Evolutionary conservation across 2,329 filamentous ascomycete species (phyloP), one percentile per base, ranked within the genome.

Genomic region (Didymella exigua): DNA sequence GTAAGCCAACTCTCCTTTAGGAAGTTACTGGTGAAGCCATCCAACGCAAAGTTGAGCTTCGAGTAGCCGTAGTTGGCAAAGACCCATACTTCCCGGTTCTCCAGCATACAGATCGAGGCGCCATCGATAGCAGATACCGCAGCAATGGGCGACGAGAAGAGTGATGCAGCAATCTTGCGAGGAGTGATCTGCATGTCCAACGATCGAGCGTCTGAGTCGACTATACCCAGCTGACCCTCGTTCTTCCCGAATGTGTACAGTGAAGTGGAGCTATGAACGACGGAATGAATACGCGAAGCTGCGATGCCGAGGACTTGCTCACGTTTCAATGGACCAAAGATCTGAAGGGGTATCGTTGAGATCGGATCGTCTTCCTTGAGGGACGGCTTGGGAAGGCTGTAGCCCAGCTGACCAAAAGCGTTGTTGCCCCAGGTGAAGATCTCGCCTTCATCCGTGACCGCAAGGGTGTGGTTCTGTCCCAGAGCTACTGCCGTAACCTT

Each of bases 31-130:
- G 84, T 83, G 61, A 91, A 88, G 5, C 85, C 84, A 61, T 93
- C 89, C 29, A 90, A 79, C 0, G 91, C 90, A 60, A 98, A 96
- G 40, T 86, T 87, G 49, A 98, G 82, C 60, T 91, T 90, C n/a
- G 92, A 91, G 71, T 96, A 98, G 4, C 93, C 93, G 68, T 96
- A 98, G 63, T 96, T 96, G 0, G 92, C 93, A 66, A 99, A 96
- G 0, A 99, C 88, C 82, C 90, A 96, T 9, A 98, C 91, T 18
- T 92, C 91, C 63, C 90, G 87, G 64, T 92, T 96, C 43, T 92
- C 89, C 3, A 99, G 83, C 24, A 99, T 78, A 59, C 92, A 89
- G 1, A 89, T 88, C 0, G 95, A 97, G 6, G 95, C 95, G 62
- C 88, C 88, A 69, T 98, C 93, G 54, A 96, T 96, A 3, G 93